Percentiles rank a stretch among this genome's conserved stretches.
phyloP scores from a whole-genome alignment of 1,284 basidiomycete genomes.

The Sanghuangporus weigelae region DNA sequence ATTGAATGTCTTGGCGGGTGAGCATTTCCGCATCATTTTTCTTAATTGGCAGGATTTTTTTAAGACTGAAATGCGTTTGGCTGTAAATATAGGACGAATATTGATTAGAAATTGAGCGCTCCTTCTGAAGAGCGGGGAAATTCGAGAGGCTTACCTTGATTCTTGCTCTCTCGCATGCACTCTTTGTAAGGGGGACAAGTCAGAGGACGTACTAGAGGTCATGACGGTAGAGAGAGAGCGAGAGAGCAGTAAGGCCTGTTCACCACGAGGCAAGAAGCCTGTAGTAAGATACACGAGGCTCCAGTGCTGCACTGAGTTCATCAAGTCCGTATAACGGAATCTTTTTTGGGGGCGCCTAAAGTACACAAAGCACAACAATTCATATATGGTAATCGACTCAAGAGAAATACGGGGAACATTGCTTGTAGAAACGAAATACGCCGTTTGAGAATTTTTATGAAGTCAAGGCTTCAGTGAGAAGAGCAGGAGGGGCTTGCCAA shows the following conservation, averaged over 20 bases:
- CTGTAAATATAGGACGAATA: slow-evolving; percentile 9
- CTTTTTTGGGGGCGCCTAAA: slow-evolving; percentile 12
- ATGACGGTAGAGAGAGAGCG: slow-evolving; percentile 18
- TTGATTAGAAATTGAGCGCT: background rate
- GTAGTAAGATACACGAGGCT: slow-evolving; percentile 18
- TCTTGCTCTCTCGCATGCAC: slow-evolving; percentile 10
- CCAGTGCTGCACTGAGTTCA: slow-evolving; percentile 12
- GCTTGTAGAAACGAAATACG: background rate
- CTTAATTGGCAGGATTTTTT: slow-evolving; percentile 46
- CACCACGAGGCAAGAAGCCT: slow-evolving; percentile 19
- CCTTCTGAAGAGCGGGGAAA: background rate
- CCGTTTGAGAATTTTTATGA: background rate
- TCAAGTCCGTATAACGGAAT: slow-evolving; percentile 15
- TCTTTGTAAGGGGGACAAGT: slow-evolving; percentile 8
- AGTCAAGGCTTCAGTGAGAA: background rate
- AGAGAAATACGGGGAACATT: background rate
- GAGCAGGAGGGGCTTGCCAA: background rate
- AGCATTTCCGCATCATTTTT: slow-evolving; percentile 57
- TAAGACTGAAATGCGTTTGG: slow-evolving; percentile 34
- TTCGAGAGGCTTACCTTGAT: slow-evolving; percentile 4
- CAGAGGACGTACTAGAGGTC: slow-evolving; percentile 15
- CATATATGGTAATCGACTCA: background rate
- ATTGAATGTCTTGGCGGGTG: slow-evolving; percentile 66
- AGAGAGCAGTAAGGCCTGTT: slow-evolving; percentile 16
- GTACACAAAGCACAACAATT: background rate